A percentile compares a stretch with the other conserved stretches of the same genome.
Conservation (phyloP, 1,284 basidiomycete genomes). For the Tilletia horrida region DNA sequence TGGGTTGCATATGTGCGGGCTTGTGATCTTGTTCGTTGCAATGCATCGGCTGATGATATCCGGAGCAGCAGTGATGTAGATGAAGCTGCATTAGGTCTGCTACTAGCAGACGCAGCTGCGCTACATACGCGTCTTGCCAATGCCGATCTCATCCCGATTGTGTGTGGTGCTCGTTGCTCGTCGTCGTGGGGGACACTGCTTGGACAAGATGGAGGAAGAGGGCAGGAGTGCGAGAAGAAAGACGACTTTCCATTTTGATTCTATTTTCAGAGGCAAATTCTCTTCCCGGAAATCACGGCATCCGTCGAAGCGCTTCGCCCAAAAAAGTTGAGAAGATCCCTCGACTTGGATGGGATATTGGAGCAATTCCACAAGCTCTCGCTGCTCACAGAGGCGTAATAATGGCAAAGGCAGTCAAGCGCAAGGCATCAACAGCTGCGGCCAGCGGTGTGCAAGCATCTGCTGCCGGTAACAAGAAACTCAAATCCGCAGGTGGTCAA, state of each 20-base stretch:
- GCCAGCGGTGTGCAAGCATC: no score
- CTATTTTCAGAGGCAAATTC: no score
- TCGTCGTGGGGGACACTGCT: not conserved
- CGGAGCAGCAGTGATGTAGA: no score
- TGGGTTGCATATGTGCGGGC: not conserved
- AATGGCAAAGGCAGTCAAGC: not conserved
- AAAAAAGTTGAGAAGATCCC: not conserved
- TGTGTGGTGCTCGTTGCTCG: not conserved
- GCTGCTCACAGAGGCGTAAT: no score
- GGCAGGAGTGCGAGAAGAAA: not conserved
- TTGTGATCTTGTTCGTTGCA: no score
- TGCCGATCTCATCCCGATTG: not conserved
- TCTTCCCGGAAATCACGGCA: not conserved
- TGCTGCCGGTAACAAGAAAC: conserved; percentile 3
- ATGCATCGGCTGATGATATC: no score
- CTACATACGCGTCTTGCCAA: no score
- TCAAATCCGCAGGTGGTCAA: not conserved
- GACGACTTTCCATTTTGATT: not conserved
- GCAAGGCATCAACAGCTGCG: not conserved
- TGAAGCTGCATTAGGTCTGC: no score
- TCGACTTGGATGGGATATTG: no score
- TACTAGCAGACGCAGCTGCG: no score
- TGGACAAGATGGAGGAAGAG: no score
- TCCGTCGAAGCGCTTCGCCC: not conserved
- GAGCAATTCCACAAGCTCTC: no score